Evolutionary conservation across 1,139 yeast genomes (phyloP).

Genomic region (Casaregolazyma lundiana): DNA sequence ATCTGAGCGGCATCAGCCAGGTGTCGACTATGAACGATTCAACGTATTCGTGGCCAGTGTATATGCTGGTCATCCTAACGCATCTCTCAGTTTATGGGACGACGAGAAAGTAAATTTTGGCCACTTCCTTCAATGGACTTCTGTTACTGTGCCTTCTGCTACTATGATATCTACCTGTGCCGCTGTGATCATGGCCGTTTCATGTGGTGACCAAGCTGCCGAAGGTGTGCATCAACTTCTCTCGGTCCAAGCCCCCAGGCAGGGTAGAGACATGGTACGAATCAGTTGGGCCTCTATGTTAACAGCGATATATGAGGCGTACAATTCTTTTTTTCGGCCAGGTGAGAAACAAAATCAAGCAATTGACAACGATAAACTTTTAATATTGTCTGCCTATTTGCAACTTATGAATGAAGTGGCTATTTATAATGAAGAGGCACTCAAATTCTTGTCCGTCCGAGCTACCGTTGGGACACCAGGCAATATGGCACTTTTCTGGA

Average conservation of each 20-base stretch:
- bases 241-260: slow-evolving; percentile 1
- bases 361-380: slow-evolving; percentile 75
- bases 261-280: slow-evolving; percentile 6
- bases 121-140: slow-evolving; percentile 87
- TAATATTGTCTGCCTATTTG: slow-evolving; percentile 69
- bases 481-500: slow-evolving; percentile 15
- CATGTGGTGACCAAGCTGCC: slow-evolving; percentile 49
- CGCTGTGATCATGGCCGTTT: slow-evolving; percentile 68
- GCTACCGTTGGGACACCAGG: slow-evolving; percentile 13
- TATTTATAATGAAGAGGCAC: slow-evolving; percentile 38
- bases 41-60: slow-evolving; percentile 72
- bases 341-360: slow-evolving; percentile 33
- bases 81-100: slow-evolving; percentile 65
- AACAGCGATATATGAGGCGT: slow-evolving; percentile 6
- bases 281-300: slow-evolving; percentile 8
- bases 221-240: slow-evolving; percentile 7
- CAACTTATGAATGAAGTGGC: slow-evolving; percentile 50
- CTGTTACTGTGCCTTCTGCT: slow-evolving; percentile 32
- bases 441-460: slow-evolving; percentile 4
- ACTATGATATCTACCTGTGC: slow-evolving; percentile 75
- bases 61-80: slow-evolving; percentile 56
- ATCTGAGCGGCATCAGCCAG: slow-evolving; percentile 39
- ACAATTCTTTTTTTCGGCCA: slow-evolving; percentile 1
- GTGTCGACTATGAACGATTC: slow-evolving; percentile 84
- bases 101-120: slow-evolving; percentile 58